phyloP scores from a whole-genome alignment of 176 grass and related monocot species.

The Oryza brachyantha region DNA sequence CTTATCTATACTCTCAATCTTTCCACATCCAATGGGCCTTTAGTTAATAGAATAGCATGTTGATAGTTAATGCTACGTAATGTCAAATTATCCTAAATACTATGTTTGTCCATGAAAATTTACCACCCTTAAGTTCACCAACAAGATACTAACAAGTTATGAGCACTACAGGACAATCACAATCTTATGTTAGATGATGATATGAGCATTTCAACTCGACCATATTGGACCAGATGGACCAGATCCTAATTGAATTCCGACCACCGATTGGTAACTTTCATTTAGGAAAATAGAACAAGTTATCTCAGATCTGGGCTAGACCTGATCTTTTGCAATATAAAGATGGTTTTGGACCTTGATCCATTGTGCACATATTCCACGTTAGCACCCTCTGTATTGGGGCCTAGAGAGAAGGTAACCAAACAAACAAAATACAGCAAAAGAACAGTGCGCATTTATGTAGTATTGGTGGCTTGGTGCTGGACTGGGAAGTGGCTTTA shows the following conservation, averaged over 20 bases:
- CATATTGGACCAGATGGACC: conserved; percentile 15
- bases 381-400: conserved; percentile 32
- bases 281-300: conserved; percentile 12
- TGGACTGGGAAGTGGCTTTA: conserved; percentile 52
- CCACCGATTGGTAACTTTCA: conserved; percentile 14
- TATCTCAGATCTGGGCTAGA: conserved; percentile 33
- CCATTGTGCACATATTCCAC: conserved; percentile 30
- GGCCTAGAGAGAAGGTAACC: conserved; percentile 20
- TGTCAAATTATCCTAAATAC: neutral
- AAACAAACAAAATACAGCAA: conserved; percentile 46
- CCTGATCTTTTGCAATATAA: conserved; percentile 30
- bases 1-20: neutral
- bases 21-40: neutral
- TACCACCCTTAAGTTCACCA: neutral
- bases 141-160: conserved; percentile 7
- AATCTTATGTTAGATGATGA: conserved; percentile 15
- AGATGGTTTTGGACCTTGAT: conserved; percentile 12
- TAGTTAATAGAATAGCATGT: neutral
- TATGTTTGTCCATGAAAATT: neutral
- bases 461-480: conserved; percentile 48
- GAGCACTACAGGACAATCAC: neutral
- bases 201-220: conserved; percentile 28
- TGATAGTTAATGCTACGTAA: neutral
- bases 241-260: conserved; percentile 25
- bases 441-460: conserved; percentile 55